Base-by-base conservation (phyloP, 169 alveolate species). In the Eimeria praecox region DNA sequence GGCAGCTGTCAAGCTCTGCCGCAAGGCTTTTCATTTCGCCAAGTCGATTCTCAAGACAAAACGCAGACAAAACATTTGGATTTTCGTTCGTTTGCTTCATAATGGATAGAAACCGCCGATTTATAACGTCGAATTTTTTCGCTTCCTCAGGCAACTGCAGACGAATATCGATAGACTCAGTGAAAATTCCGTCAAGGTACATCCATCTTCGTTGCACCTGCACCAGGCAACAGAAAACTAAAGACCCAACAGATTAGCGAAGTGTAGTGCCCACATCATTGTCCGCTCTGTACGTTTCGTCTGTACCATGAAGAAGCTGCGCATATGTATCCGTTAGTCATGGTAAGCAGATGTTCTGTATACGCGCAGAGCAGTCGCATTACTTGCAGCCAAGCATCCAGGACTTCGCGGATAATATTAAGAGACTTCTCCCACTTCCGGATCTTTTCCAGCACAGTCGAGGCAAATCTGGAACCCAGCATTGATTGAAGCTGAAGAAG, bases 101-200 rank as follows among this genome's bases (percentile, higher is more conserved):
- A n/a, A 99, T 97, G 90, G 98, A 97, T 91, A 97, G 97, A 95
- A 98, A 98, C 52, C 97, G 97, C 73, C 97, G 97, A 95, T 98
- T 98, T 46, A 98, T 98, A 83, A 97, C 97, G 89, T 97, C 99
- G 96, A 98, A 98, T 96, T 98, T 98, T 96, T 99, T 98, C 22
- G 99, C 99, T 97, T 98, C 99, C 95, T 99, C 99, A n/a, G 98
- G 98, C 75, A 99, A 96, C 97, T 98, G 98, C 97, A 98, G 96
- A 80, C 99, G 98, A 82, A 99, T 98, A 97, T 99, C 99, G 96
- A 98, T 98, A 82, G 98, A 97, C 40, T 99, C 99, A 38, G 98
- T 98, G 96, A 98, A 99, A 93, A 98, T 98, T 96, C 99, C 97
- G 97, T 98, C 99, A 66, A 99, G 97, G 97, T 99, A 98, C 97